Evolutionary conservation across 202 grass and related monocot species (phyloP).

Genomic region (Panicum hallii): DNA sequence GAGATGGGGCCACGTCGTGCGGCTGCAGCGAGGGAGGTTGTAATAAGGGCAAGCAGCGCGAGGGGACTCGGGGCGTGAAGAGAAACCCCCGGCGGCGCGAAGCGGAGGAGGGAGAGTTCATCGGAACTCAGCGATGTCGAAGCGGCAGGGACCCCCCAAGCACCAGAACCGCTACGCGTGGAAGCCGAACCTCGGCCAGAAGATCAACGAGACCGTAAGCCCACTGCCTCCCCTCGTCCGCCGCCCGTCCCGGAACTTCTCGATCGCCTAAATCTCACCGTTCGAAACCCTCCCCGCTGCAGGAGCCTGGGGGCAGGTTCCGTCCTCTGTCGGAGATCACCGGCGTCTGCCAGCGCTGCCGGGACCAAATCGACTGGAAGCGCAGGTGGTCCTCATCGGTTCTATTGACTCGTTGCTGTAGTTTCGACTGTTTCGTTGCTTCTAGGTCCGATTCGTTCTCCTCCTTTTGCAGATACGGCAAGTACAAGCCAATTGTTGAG

Average conservation of each 20-base stretch:
- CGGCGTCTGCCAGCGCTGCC: conserved; percentile 89
- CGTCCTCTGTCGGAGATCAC: conserved; percentile 77
- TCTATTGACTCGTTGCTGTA: neutral
- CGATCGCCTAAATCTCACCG: conserved; percentile 13
- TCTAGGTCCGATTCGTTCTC: conserved; percentile 14
- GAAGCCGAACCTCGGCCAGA: conserved; percentile 80
- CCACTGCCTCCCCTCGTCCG: neutral
- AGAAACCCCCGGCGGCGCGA: conserved; percentile 34
- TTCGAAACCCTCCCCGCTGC: conserved; percentile 10
- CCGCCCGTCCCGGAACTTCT: neutral
- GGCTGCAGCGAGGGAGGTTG: conserved; percentile 25
- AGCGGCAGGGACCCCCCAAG: conserved; percentile 83
- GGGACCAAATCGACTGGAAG: conserved; percentile 98
- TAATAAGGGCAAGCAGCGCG: neutral
- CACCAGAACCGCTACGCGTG: conserved; percentile 88
- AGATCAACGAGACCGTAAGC: conserved; percentile 90
- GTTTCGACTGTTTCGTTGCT: conserved; percentile 18
- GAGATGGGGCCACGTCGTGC: neutral
- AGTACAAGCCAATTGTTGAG: conserved; percentile 86
- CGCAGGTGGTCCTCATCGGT: conserved; percentile 51
- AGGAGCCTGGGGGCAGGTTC: conserved; percentile 88
- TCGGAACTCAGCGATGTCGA: conserved; percentile 53
- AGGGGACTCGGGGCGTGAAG: neutral
- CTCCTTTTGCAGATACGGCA: conserved; percentile 73
- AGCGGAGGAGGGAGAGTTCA: conserved; percentile 5